A percentile compares a stretch with the other conserved stretches of the same genome.
These are phyloP conservation scores for Cyclanthera cordifolia DNA, from an alignment of 306 rosid genomes.

Conservation along the genomic window DNA sequence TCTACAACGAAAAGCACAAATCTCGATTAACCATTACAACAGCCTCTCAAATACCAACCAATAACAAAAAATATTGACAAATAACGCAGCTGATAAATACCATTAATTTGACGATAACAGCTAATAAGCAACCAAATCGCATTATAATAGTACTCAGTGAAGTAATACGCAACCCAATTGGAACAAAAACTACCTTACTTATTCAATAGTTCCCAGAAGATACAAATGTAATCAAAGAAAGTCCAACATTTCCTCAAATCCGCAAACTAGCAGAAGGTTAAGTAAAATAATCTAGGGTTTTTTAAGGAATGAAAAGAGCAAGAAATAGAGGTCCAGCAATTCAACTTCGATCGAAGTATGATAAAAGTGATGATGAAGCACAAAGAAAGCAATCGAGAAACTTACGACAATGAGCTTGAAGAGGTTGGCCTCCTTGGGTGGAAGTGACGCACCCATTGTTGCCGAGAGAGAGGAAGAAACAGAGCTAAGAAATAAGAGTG, in stretches of 20 bases:
- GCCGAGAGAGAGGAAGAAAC: slow-evolving; percentile 10
- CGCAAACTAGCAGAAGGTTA: neutral
- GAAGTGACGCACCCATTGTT: slow-evolving; percentile 89
- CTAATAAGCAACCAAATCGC: neutral
- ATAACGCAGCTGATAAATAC: neutral
- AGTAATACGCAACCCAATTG: neutral
- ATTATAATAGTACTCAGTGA: neutral
- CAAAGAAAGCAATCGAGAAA: slow-evolving; percentile 15
- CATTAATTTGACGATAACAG: neutral
- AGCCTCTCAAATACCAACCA: neutral
- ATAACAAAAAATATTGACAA: neutral
- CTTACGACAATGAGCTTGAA: slow-evolving; percentile 98
- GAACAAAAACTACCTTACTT: neutral
- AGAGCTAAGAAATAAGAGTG: neutral
- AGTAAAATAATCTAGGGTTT: slow-evolving; percentile 42
- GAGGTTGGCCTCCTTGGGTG: slow-evolving; percentile 85
- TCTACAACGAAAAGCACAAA: slow-evolving; percentile 35
- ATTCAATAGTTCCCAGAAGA: neutral
- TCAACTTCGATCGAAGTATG: slow-evolving; percentile 19
- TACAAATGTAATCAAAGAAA: neutral
- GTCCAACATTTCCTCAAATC: neutral
- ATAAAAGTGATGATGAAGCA: slow-evolving; percentile 12
- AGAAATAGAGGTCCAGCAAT: slow-evolving; percentile 2
- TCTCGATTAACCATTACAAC: neutral
- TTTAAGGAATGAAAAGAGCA: slow-evolving; percentile 1